Evolutionary conservation across 345 rosid species (phyloP), one percentile per base, ranked within the genome.

Genomic region (Clausena lansium): DNA sequence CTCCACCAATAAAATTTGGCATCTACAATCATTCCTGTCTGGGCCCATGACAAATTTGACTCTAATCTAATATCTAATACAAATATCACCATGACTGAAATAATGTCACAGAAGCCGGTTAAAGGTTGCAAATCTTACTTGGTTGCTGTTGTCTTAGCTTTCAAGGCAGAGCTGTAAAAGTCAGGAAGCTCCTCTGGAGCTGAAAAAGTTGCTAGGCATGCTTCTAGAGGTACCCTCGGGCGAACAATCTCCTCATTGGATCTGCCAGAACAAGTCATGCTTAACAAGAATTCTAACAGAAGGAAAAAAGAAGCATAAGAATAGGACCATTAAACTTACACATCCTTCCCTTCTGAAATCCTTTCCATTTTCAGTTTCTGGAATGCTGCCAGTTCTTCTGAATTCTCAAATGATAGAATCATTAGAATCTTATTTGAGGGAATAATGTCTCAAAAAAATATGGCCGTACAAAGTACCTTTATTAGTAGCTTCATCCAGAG

Each of bases 151-250:
- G 98, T 97, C 92, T 88, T 97, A 14, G 88, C 86, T 82, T 86
- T 91, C 88, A 94, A 87, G 67, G 98, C 98, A 78, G 95, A 82
- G 89, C 99, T 97, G 78, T 88, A 97, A 84, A 90, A 97, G 61
- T 90, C 96, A 47, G 83, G 88, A 79, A 97, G 87, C 79, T 90
- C 90, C 87, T 93, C 98, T 45, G 98, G 85, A 71, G 94, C 91
- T 78, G 94, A 87, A 85, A 91, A 94, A 81, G 80, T 91, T 74
- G 91, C 91, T 65, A 94, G 88, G 84, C 99, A 97, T 83, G 99
- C 96, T 86, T 91, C 93, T 80, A 94, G 83, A 81, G 98, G 98
- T 52, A 97, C 94, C 84, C 99, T 89, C 83, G 99, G 98, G 41
- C 99, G 98, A 76, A 97, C 91, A 70, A 93, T 86, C 84, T 90